Base-by-base conservation (phyloP, 2,329 filamentous ascomycete species). In the Diaporthe sp. region DNA sequence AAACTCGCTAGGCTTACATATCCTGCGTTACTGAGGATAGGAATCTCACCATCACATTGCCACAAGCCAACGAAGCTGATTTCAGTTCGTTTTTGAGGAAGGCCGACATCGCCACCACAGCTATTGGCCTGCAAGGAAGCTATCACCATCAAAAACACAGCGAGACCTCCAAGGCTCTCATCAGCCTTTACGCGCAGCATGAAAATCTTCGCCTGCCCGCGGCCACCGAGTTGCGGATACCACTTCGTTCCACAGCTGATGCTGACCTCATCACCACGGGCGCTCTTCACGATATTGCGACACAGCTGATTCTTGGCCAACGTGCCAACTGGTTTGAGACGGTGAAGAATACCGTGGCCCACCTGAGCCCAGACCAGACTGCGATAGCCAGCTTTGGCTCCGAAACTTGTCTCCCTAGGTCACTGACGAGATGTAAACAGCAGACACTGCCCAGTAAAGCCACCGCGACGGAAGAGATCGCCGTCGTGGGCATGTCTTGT, bases 401-500 rank as follows among this genome's bases (percentile, higher is more conserved):
- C 22, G 72, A 73, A 42, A 19, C 62, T 5, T 55, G 31, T 49
- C 25, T 74, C 46, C 72, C 72, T 19, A 49, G 62, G 8, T 74
- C 61, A 22, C 19, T 74, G 28, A 39, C 42, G 15, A 73, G 28
- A 39, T n/a, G 7, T 19, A 68, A 53, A 51, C 44, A 53, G 44
- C 62, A 39, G 8, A 39, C 4, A 69, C 58, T 3, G 22, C 42
- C 31, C 31, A 44, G 2, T 42, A 12, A 12, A 5, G 4, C 44
- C 34, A 53, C 37, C 46, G 6, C 1, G 5, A n/a, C 46, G 46
- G 59, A 67, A 39, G 67, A 57, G 42, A 57, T 86, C 55, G 84
- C 84, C 3, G 78, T 86, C 1, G 76, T 86, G 5, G 84, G 84
- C 8, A 83, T 86, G 82, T 79, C 84, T 0, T 75, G 78, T 61